phyloP scores from a whole-genome alignment of 2,329 filamentous ascomycete species.

The Cladosporium sp. region DNA sequence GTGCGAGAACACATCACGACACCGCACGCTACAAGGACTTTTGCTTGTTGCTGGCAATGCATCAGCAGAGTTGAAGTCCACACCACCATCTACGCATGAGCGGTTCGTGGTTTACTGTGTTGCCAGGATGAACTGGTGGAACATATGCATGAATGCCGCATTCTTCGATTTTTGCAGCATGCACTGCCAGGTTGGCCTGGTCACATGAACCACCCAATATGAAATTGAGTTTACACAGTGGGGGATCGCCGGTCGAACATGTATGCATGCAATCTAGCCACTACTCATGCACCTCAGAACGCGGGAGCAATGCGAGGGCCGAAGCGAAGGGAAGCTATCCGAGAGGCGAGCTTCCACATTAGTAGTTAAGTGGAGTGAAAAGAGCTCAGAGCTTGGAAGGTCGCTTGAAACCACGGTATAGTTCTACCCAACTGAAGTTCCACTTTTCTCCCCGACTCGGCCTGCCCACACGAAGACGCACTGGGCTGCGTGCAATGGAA shows the following conservation, averaged over 20 bases:
- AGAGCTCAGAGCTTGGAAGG: no score
- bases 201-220: not conserved
- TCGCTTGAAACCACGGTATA: no score
- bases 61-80: not conserved
- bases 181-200: not conserved
- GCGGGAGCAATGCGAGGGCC: no score
- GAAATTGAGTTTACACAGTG: not conserved
- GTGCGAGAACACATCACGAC: not conserved
- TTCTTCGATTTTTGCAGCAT: not conserved
- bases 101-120: not conserved
- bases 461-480: no score
- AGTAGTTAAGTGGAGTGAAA: no score
- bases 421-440: no score
- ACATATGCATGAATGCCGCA: not conserved
- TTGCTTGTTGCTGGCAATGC: not conserved
- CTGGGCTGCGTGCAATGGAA: no score
- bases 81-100: not conserved
- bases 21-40: not conserved
- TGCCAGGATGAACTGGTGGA: not conserved
- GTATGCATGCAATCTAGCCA: not conserved
- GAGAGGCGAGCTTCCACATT: no score
- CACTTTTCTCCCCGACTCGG: no score
- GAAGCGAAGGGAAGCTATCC: no score
- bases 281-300: no score
- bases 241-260: not conserved